phyloP scores from a whole-genome alignment of 768 basidiomycete species.

The Lyophyllum atratum region DNA sequence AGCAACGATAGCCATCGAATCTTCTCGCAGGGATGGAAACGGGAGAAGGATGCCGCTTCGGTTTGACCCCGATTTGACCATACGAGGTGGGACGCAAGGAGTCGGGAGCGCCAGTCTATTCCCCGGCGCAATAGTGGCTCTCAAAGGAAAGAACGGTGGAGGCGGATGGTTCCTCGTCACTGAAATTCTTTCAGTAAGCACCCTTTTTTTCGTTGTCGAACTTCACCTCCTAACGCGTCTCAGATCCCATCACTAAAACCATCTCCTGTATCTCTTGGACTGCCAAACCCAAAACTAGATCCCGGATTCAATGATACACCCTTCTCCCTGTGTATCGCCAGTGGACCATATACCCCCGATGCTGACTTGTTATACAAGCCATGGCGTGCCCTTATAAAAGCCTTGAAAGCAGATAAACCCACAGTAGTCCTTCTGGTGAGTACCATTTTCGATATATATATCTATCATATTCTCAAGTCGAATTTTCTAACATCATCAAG shows the following conservation, averaged over 20 bases:
- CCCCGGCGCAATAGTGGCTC: slow-evolving; percentile 83
- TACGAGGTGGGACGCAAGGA: slow-evolving; percentile 65
- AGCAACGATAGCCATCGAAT: slow-evolving; percentile 74
- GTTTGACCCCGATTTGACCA: slow-evolving; percentile 64
- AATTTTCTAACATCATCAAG: slow-evolving; percentile 39
- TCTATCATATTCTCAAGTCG: not conserved
- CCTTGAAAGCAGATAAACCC: slow-evolving; percentile 66
- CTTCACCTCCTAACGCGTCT: not conserved
- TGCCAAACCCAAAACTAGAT: slow-evolving; percentile 34
- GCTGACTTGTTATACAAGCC: slow-evolving; percentile 75
- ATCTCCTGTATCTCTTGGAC: slow-evolving; percentile 32
- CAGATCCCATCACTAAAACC: slow-evolving; percentile 66
- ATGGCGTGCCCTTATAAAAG: slow-evolving; percentile 63
- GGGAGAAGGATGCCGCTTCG: slow-evolving; percentile 71
- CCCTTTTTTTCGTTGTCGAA: not conserved
- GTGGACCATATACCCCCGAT: slow-evolving; percentile 87
- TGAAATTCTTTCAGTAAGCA: slow-evolving; percentile 79
- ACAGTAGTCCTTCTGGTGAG: slow-evolving; percentile 76
- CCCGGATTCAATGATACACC: slow-evolving; percentile 43
- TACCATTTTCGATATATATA: not conserved
- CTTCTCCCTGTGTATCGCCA: slow-evolving; percentile 70
- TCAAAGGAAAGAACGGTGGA: slow-evolving; percentile 90
- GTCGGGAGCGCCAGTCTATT: slow-evolving; percentile 74
- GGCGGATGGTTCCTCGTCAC: slow-evolving; percentile 84
- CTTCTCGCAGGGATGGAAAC: slow-evolving; percentile 72